A percentile compares a stretch with the other conserved stretches of the same genome.
Evolutionary conservation across 176 grass and related monocot species (phyloP).

Genomic region (Zoysia pacifica): DNA sequence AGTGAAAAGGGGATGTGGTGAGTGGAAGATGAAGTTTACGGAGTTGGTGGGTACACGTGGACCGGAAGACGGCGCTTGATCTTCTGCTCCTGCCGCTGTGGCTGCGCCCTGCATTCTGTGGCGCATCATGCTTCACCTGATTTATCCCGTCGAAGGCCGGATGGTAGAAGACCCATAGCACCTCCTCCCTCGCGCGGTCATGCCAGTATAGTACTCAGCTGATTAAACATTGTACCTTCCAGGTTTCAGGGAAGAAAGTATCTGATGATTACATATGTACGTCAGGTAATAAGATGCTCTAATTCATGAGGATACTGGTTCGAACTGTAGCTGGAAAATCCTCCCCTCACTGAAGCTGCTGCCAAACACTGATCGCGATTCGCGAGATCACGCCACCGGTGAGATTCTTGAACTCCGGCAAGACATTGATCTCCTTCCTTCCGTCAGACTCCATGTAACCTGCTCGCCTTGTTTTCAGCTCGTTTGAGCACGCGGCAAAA

Average conservation of each 20-base stretch:
- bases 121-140: neutral
- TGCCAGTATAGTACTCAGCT: too few species aligned
- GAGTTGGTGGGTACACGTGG: slow-evolving; percentile 49
- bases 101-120: neutral
- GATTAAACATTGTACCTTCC: too few species aligned
- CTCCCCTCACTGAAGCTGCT: slow-evolving; percentile 63
- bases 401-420: slow-evolving; percentile 44
- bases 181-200: too few species aligned
- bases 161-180: too few species aligned
- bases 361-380: slow-evolving; percentile 51
- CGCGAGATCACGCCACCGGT: slow-evolving; percentile 45
- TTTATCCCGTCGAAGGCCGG: too few species aligned
- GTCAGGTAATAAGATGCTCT: too few species aligned
- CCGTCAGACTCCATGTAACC: neutral
- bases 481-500: slow-evolving; percentile 37
- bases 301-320: too few species aligned
- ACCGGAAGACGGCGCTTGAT: slow-evolving; percentile 42
- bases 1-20: accelerated
- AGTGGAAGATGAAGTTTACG: neutral
- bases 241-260: too few species aligned
- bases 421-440: slow-evolving; percentile 17
- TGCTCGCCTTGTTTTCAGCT: slow-evolving; percentile 43
- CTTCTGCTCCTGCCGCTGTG: neutral
- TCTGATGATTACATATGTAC: too few species aligned
- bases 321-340: neutral